Evolutionary conservation across 2,329 filamentous ascomycete genomes (phyloP), one percentile per base, ranked within the genome.

Genomic region (Calonectria leucothoes): DNA sequence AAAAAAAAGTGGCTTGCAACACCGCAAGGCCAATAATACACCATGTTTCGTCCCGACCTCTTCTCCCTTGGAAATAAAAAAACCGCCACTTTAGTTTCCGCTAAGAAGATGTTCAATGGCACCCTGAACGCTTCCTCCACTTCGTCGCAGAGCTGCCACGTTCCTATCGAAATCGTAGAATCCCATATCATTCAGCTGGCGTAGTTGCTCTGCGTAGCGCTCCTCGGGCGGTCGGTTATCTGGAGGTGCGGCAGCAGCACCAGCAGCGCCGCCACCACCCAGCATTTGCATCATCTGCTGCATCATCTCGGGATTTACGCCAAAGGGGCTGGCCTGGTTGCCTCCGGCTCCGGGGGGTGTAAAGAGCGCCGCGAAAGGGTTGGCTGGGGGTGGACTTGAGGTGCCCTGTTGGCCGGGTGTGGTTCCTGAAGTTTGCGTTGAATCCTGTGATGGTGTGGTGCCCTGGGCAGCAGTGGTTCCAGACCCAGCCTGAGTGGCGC

Each of bases 151-250:
- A 6, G 97, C 97, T 70, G 94, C 92, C 37, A 99, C 92, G 79
- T 99, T 99, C 78, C 94, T 88, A 66, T 99, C 96, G 82, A 98
- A 99, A 82, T 99, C 96, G 83, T 92, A 98, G 86, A 99, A 99
- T 4, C 97, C 97, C 97, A 99, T 99, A 77, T 98, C 97, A 83
- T 99, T 99, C 75, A 99, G 87, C 86, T 98, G 95, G 73, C 95
- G 90, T 64, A 99, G 88, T 85, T 99, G 96, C 37, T 94, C 93
- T 4, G 94, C 95, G 80, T 98, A 99, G 72, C 95, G 89, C 85
- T 98, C 97, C 87, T 99, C 97, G 0, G 97, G 96, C 6, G 97
- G 96, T 75, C 96, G 91, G 81, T 90, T 98, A 85, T 99, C 97
- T 3, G 90, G 85, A 6, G 95, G 94, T 23, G 90, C 85, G 15